Conservation (phyloP, 169 alveolate species). For the Cytauxzoon felis region DNA sequence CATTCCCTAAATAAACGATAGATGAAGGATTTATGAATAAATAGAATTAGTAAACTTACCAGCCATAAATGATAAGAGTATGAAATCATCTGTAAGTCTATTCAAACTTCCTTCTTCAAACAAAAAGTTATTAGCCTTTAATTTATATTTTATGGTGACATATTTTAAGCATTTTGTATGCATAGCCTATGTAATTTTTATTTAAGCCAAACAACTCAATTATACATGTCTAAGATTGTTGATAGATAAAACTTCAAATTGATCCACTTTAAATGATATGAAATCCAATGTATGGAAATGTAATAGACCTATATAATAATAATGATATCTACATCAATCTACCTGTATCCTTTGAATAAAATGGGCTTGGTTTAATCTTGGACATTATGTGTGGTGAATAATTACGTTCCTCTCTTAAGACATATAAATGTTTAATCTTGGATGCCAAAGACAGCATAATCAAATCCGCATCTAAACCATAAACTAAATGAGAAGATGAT, state of each 20-base stretch:
- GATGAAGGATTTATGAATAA: neutral
- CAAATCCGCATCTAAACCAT: slow-evolving; percentile 62
- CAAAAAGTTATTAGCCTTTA: slow-evolving; percentile 1
- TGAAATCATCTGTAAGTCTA: slow-evolving; percentile 52
- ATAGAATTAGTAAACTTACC: slow-evolving; percentile 14
- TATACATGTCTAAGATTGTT: slow-evolving; percentile 22
- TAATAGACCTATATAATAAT: slow-evolving; percentile 22
- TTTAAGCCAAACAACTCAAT: neutral
- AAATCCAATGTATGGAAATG: slow-evolving; percentile 59
- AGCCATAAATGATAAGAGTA: slow-evolving; percentile 52
- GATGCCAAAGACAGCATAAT: slow-evolving; percentile 51
- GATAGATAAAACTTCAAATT: slow-evolving; percentile 53
- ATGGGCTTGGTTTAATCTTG: slow-evolving; percentile 49
- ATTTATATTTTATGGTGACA: slow-evolving; percentile 9
- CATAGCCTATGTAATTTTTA: slow-evolving; percentile 9
- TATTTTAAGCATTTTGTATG: slow-evolving; percentile 16
- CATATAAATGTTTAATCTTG: slow-evolving; percentile 34
- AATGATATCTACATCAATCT: neutral
- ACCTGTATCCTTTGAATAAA: slow-evolving; percentile 45
- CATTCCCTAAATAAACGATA: slow-evolving; percentile 28
- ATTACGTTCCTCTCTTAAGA: slow-evolving; percentile 47
- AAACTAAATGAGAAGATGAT: slow-evolving; percentile 39
- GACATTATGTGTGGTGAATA: slow-evolving; percentile 53
- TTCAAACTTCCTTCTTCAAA: slow-evolving; percentile 21
- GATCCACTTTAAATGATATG: slow-evolving; percentile 20